Evolutionary conservation across 257 asterid species (phyloP).

Genomic region (Ilex aquifolium): DNA sequence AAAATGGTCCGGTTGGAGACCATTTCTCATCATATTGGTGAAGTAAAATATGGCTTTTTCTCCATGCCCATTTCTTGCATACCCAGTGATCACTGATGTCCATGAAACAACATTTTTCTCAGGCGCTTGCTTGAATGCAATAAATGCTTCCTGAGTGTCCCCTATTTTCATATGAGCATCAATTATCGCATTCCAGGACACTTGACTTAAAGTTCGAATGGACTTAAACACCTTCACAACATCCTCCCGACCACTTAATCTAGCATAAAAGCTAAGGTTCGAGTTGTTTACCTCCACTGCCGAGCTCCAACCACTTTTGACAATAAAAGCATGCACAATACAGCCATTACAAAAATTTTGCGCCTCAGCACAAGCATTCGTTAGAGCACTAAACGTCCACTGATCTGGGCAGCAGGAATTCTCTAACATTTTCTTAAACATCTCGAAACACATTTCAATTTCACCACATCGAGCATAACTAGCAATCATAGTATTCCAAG

Average conservation of each 20-base stretch:
- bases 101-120: constrained; percentile 52
- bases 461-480: constrained; percentile 46
- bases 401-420: constrained; percentile 48
- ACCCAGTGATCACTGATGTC: constrained; percentile 66
- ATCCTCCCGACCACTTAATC: constrained; percentile 37
- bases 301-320: constrained; percentile 53
- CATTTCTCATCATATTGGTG: constrained; percentile 26
- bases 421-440: constrained; percentile 56
- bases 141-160: constrained; percentile 32
- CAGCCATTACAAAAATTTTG: constrained; percentile 26
- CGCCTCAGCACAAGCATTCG: constrained; percentile 50
- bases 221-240: constrained; percentile 36
- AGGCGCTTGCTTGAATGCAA: constrained; percentile 33
- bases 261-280: constrained; percentile 45
- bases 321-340: constrained; percentile 40
- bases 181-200: constrained; percentile 55
- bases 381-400: constrained; percentile 59
- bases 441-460: constrained; percentile 29
- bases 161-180: constrained; percentile 77
- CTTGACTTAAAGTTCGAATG: constrained; percentile 28
- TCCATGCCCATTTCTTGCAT: constrained; percentile 46
- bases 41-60: constrained; percentile 43
- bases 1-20: constrained; percentile 47
- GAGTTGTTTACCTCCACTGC: constrained; percentile 68
- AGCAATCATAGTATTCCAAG: constrained; percentile 70